Conservation (phyloP, 1,284 basidiomycete genomes). For the Ustilago lituana region DNA sequence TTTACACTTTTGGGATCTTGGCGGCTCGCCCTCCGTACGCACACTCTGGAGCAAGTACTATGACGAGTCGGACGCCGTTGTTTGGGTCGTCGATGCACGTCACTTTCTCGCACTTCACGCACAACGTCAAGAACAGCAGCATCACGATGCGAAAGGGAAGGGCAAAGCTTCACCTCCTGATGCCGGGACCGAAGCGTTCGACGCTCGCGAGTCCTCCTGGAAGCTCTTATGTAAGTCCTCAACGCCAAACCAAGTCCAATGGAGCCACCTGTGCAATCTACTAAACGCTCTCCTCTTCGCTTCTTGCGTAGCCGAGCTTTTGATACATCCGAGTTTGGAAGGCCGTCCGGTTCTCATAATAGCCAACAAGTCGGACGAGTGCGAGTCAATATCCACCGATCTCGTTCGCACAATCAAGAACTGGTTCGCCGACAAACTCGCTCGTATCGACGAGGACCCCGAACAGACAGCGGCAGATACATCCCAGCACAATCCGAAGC, state of each 20-base stretch:
- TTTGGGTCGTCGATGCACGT: slow-evolving; percentile 51
- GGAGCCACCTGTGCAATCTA: no score
- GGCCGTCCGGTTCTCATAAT: slow-evolving; percentile 32
- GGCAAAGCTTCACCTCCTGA: slow-evolving; percentile 19
- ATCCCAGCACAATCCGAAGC: neutral
- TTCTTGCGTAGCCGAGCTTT: slow-evolving; percentile 14
- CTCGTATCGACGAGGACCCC: slow-evolving; percentile 16
- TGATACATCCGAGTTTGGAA: slow-evolving; percentile 41
- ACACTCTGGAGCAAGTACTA: slow-evolving; percentile 54
- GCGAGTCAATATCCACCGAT: slow-evolving; percentile 21
- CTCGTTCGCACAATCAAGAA: slow-evolving; percentile 19
- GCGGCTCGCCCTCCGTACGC: slow-evolving; percentile 49
- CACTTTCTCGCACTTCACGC: slow-evolving; percentile 24
- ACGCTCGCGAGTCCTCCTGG: slow-evolving; percentile 24
- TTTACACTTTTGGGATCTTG: slow-evolving; percentile 59
- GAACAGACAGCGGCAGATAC: neutral
- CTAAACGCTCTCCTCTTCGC: neutral
- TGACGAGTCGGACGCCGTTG: slow-evolving; percentile 47
- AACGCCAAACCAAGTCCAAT: neutral
- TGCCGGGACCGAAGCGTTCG: slow-evolving; percentile 10
- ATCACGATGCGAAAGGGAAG: slow-evolving; percentile 5
- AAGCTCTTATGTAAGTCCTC: slow-evolving; percentile 25
- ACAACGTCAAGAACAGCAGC: no score
- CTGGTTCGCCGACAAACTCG: slow-evolving; percentile 35
- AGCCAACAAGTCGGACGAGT: slow-evolving; percentile 34